Base-by-base conservation (phyloP, 1,284 basidiomycete species). In the Takashimella koratensis region DNA sequence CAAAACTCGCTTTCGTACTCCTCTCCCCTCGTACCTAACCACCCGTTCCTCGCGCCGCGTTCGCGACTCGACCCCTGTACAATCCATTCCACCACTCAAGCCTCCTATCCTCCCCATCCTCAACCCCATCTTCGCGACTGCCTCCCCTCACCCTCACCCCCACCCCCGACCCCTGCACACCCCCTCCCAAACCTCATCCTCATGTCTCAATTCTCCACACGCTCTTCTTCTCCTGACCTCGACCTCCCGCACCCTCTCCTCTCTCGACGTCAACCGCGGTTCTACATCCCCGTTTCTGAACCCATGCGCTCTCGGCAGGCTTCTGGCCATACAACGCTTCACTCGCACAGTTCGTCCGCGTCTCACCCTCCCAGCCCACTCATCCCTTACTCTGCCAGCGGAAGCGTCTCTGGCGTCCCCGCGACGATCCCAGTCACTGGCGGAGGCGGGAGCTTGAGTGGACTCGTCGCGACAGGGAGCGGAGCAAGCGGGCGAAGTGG, bases 161-260 rank as follows among this genome's bases (percentile, higher is more conserved):
- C n/a, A n/a, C n/a, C n/a, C n/a, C n/a, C n/a, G n/a, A n/a, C n/a
- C n/a, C n/a, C n/a, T n/a, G n/a, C n/a, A n/a, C n/a, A n/a, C n/a
- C n/a, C n/a, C n/a, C n/a, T n/a, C n/a, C n/a, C n/a, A n/a, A n/a
- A n/a, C n/a, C n/a, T n/a, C n/a, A n/a, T n/a, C n/a, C n/a, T 36
- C 30, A 36, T 36, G 30, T 36, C 30, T 8, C 30, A 36, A 36
- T 16, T 36, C 8, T 36, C 30, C 16, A 36, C 30, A 8, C 30
- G 30, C 30, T 36, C 30, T 16, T 36, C 54, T 1, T 56, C 54
- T 12, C 43, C 58, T 6, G 58, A 60, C 23, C 56, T 49, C 49
- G 58, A 59, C 49, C 42, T 60, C n/a, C 55, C 58, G 0, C 58
- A 60, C 41, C 58, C 58, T 2, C 56, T 55, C 2, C 53, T 60